A percentile compares a stretch with the other conserved stretches of the same genome.
Conservation (phyloP, 2,329 filamentous ascomycete species). For the Clonostachys chloroleuca region DNA sequence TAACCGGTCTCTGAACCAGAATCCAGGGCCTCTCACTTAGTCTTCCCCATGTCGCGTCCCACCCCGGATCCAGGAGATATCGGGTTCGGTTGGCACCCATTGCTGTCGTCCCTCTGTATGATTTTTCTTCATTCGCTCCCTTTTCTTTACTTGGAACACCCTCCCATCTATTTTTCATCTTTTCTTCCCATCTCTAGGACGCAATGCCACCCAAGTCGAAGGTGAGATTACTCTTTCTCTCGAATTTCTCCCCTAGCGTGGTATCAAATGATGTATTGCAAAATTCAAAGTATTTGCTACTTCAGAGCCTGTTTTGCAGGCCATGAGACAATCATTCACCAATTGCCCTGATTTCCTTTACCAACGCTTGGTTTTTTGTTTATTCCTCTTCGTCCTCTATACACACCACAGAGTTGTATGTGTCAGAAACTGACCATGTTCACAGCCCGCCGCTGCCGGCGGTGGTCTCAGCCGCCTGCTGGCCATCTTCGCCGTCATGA, state of each 20-base stretch:
- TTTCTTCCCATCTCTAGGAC: not conserved
- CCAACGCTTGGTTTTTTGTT: not conserved
- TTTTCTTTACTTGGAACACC: not conserved
- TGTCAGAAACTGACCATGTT: not conserved
- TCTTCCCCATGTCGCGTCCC: no score
- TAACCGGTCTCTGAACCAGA: no score
- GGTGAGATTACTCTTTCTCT: slow-evolving; percentile 55
- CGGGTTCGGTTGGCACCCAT: no score
- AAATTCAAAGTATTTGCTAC: slow-evolving; percentile 98
- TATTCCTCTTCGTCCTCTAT: not conserved
- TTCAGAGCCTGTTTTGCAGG: slow-evolving; percentile 85
- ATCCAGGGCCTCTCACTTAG: no score
- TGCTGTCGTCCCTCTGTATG: no score
- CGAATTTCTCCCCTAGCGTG: not conserved
- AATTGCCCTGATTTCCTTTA: slow-evolving; percentile 67
- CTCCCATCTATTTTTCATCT: not conserved
- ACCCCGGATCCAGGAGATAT: no score
- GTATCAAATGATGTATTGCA: slow-evolving; percentile 81
- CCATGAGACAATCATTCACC: slow-evolving; percentile 97
- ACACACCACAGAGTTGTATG: not conserved
- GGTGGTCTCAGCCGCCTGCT: slow-evolving; percentile 30
- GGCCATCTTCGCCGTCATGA: slow-evolving; percentile 44
- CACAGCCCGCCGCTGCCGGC: slow-evolving; percentile 3
- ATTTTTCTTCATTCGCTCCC: not conserved
- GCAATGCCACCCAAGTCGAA: slow-evolving; percentile 40